phyloP scores from a whole-genome alignment of 768 basidiomycete genomes.

The Chiua virens region DNA sequence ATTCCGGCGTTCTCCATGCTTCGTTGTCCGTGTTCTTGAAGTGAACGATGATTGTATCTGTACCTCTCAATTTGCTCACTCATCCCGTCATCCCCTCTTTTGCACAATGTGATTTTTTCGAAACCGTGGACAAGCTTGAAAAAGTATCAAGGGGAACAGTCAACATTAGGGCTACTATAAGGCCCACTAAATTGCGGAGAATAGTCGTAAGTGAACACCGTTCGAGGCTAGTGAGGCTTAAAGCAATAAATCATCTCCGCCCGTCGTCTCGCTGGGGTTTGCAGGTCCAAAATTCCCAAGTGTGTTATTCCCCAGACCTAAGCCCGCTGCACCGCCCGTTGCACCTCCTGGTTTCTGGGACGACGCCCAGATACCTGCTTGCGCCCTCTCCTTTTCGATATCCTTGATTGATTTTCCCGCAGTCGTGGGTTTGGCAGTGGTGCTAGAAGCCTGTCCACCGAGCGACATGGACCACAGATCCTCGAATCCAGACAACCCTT shows the following conservation, averaged over 20 bases:
- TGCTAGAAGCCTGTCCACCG: conserved; percentile 39
- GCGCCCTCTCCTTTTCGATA: conserved; percentile 83
- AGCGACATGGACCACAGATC: conserved; percentile 88
- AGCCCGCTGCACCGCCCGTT: conserved; percentile 3
- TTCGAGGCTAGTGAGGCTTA: conserved; percentile 17
- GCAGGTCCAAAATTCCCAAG: conserved; percentile 37
- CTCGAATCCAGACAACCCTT: conserved; percentile 66
- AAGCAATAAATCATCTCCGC: conserved; percentile 44
- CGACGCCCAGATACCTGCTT: conserved; percentile 73
- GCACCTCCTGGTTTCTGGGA: conserved; percentile 25
- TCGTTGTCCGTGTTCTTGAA: conserved; percentile 29
- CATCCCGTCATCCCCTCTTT: conserved; percentile 15
- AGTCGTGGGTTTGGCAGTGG: conserved; percentile 36
- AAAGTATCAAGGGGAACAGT: neutral
- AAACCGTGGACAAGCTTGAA: conserved; percentile 14
- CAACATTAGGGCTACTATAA: neutral
- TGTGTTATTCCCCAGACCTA: conserved; percentile 14
- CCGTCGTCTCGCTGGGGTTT: conserved; percentile 16
- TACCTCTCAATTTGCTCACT: conserved; percentile 34
- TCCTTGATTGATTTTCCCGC: conserved; percentile 82
- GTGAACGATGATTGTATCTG: conserved; percentile 40
- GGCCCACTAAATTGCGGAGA: conserved; percentile 3
- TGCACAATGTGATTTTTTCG: conserved; percentile 22
- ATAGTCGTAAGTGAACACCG: neutral
- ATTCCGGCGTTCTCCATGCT: conserved; percentile 20